Percentiles rank a stretch among this genome's conserved stretches.
Conservation (phyloP, 768 basidiomycete genomes). For the Fibroporia radiculosa region DNA sequence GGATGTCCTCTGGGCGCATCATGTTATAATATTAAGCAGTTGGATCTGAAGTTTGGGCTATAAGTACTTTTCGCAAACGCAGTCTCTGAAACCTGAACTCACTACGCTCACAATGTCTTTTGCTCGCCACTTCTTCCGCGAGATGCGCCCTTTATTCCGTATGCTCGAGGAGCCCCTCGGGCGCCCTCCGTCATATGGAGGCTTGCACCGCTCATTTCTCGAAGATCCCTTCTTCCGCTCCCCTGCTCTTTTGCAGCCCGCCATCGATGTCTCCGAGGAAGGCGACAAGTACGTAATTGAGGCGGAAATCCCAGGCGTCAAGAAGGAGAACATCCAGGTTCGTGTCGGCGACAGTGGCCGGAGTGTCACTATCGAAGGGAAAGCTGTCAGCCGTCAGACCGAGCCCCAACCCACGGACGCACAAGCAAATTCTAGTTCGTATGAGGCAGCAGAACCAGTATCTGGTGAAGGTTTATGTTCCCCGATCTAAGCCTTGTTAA, state of each 20-base stretch:
- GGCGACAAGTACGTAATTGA: slow-evolving; percentile 60
- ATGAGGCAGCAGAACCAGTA: slow-evolving; percentile 10
- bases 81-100: too few species aligned
- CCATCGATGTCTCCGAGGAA: slow-evolving; percentile 63
- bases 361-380: slow-evolving; percentile 69
- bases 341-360: slow-evolving; percentile 63
- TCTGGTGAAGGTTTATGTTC: slow-evolving; percentile 16
- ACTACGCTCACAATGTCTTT: slow-evolving; percentile 18
- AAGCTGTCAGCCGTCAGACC: slow-evolving; percentile 27
- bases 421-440: background rate
- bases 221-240: slow-evolving; percentile 43
- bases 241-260: slow-evolving; percentile 34
- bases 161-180: slow-evolving; percentile 66
- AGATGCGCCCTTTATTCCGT: slow-evolving; percentile 69
- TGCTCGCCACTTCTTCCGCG: slow-evolving; percentile 37
- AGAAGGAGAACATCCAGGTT: slow-evolving; percentile 68
- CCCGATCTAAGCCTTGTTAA: slow-evolving; percentile 26
- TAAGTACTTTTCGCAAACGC: too few species aligned
- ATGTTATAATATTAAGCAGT: too few species aligned
- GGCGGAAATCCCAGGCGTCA: slow-evolving; percentile 73
- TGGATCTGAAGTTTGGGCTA: too few species aligned
- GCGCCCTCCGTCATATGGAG: slow-evolving; percentile 24
- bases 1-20: too few species aligned
- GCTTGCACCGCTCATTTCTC: slow-evolving; percentile 30
- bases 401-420: slow-evolving; percentile 1